Evolutionary conservation across 345 rosid genomes (phyloP).

Genomic region (Salix udensis): DNA sequence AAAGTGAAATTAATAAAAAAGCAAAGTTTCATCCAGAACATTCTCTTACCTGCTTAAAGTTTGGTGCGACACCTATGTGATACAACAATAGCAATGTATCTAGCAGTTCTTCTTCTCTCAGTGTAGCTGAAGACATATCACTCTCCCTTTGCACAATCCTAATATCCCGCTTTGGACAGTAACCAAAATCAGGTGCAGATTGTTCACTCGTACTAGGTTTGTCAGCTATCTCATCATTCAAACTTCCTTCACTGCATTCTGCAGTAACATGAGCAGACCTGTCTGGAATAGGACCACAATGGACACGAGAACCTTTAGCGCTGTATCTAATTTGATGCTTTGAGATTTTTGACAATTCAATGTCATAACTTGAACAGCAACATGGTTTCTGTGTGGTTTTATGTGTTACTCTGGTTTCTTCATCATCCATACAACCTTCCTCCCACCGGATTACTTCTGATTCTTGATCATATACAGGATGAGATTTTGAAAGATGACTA

Average conservation of each 20-base stretch:
- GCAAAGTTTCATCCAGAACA: neutral
- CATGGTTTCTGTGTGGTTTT: conserved; percentile 76
- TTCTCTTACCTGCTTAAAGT: conserved; percentile 77
- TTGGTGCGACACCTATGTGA: conserved; percentile 91
- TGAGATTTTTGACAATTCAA: conserved; percentile 57
- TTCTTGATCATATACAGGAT: conserved; percentile 64
- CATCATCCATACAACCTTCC: conserved; percentile 93
- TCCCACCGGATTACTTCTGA: conserved; percentile 80
- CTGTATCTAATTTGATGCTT: conserved; percentile 54
- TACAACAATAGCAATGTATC: conserved; percentile 73
- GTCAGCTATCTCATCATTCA: conserved; percentile 80
- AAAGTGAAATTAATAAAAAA: neutral
- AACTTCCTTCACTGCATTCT: conserved; percentile 69
- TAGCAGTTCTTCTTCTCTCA: conserved; percentile 87
- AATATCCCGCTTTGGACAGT: conserved; percentile 50
- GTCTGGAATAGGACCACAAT: conserved; percentile 62
- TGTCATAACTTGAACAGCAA: conserved; percentile 79
- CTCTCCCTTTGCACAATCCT: conserved; percentile 54
- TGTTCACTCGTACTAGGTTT: conserved; percentile 93
- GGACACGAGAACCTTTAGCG: conserved; percentile 58
- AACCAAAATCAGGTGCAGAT: conserved; percentile 77
- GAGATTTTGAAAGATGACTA: conserved; percentile 69
- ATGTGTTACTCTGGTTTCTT: conserved; percentile 71
- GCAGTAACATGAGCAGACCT: conserved; percentile 84
- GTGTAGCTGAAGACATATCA: conserved; percentile 52